A percentile compares a stretch with the other conserved stretches of the same genome.
Evolutionary conservation across 208 protist species (phyloP).

Genomic region (Naegleria fowleri): DNA sequence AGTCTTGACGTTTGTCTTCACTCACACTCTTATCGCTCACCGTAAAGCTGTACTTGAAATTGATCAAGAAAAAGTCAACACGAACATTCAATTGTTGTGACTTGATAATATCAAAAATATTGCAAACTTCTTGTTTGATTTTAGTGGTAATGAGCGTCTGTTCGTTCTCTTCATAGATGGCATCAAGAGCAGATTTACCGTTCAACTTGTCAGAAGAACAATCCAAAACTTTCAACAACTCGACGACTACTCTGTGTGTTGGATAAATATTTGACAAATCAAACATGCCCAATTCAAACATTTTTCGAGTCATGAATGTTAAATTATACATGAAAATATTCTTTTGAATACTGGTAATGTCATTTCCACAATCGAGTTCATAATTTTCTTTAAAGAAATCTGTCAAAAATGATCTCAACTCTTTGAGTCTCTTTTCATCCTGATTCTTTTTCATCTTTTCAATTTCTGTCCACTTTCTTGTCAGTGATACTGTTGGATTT

Average conservation of each 20-base stretch:
- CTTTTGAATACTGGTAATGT: not conserved
- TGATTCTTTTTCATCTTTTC: conserved; percentile 16
- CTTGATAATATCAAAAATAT: not conserved
- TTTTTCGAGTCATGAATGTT: not conserved
- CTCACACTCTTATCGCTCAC: not conserved
- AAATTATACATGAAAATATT: not conserved
- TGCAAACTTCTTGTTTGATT: not conserved
- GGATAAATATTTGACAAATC: conserved; percentile 1
- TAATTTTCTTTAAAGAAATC: not conserved
- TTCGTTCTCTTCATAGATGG: not conserved
- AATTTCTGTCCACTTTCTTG: conserved; percentile 7
- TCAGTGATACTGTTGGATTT: not conserved
- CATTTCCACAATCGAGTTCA: not conserved
- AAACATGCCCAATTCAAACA: conserved; percentile 13
- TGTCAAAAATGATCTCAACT: not conserved
- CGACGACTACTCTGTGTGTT: not conserved
- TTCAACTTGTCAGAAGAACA: not conserved
- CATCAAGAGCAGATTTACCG: not conserved
- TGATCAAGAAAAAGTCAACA: conserved; percentile 10
- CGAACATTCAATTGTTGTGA: not conserved
- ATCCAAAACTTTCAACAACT: not conserved
- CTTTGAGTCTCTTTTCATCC: not conserved
- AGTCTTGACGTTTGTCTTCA: not conserved
- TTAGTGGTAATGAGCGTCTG: not conserved
- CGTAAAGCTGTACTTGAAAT: not conserved